phyloP scores from a whole-genome alignment of 345 rosid species.

The Aquilaria sinensis region DNA sequence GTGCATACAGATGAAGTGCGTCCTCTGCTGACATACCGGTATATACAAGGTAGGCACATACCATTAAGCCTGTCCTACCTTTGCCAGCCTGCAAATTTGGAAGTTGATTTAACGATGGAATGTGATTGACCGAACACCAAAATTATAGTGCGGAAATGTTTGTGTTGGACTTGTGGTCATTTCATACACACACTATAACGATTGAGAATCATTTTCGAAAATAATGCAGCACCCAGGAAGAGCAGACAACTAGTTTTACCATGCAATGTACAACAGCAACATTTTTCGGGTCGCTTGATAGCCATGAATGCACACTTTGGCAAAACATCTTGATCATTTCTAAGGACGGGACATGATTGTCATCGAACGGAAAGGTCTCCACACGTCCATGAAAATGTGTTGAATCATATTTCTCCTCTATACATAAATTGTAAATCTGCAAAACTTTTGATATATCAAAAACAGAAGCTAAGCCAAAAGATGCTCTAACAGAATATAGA shows the following conservation, averaged over 20 bases:
- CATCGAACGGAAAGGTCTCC: slow-evolving; percentile 81
- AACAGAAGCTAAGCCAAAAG: not conserved
- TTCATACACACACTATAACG: not conserved
- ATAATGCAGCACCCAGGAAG: not conserved
- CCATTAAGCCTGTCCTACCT: slow-evolving; percentile 95
- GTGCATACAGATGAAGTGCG: slow-evolving; percentile 81
- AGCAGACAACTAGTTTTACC: slow-evolving; percentile 33
- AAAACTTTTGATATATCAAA: not conserved
- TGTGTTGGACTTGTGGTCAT: too few species aligned
- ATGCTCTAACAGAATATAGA: too few species aligned
- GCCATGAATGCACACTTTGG: slow-evolving; percentile 79
- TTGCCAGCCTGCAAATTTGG: slow-evolving; percentile 74
- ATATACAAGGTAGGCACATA: slow-evolving; percentile 77
- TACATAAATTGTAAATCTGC: slow-evolving; percentile 81
- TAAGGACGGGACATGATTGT: slow-evolving; percentile 88
- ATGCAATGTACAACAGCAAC: slow-evolving; percentile 89
- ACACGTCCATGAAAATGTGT: slow-evolving; percentile 72
- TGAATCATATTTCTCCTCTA: slow-evolving; percentile 74
- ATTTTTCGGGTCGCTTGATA: slow-evolving; percentile 59
- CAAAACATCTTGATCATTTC: slow-evolving; percentile 72
- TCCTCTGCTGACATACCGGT: slow-evolving; percentile 77
- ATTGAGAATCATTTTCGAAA: too few species aligned
- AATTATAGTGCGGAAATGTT: not conserved
- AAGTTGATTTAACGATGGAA: not conserved
- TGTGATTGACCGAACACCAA: not conserved